Conservation (phyloP, 2,329 filamentous ascomycete species). For the Alternaria dauci region DNA sequence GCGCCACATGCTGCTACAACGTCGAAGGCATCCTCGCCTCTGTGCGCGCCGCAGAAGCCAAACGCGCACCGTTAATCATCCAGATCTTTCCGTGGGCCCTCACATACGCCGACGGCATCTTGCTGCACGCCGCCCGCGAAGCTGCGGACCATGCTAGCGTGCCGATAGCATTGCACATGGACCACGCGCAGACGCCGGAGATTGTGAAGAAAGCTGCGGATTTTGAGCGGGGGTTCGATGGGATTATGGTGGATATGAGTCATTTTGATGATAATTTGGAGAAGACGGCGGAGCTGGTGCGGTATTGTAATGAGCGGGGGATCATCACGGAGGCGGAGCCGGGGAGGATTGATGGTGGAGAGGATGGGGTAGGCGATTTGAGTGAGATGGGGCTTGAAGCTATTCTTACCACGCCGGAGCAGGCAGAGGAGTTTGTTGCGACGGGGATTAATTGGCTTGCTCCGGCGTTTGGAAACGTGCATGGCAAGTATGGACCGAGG, state of each 20-base stretch:
- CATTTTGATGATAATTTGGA: conserved; percentile 75
- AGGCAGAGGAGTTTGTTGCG: conserved; percentile 73
- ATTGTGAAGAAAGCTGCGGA: conserved; percentile 69
- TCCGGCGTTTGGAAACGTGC: conserved; percentile 79
- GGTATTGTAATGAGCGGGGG: conserved; percentile 69
- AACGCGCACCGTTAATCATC: conserved; percentile 73
- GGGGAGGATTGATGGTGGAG: conserved; percentile 74
- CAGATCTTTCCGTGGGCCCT: conserved; percentile 79
- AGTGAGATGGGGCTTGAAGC: conserved; percentile 64
- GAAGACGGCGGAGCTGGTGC: conserved; percentile 68
- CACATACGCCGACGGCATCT: conserved; percentile 65
- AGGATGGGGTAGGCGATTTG: conserved; percentile 77
- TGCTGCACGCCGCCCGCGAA: conserved; percentile 57
- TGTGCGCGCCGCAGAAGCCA: conserved; percentile 73
- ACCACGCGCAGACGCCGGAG: conserved; percentile 71
- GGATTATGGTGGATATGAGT: conserved; percentile 71
- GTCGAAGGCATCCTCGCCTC: conserved; percentile 75
- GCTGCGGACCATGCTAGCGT: conserved; percentile 56
- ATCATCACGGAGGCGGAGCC: conserved; percentile 77
- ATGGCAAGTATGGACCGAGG: conserved; percentile 74
- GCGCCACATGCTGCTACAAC: conserved; percentile 72
- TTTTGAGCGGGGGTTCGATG: conserved; percentile 42
- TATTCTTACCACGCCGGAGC: conserved; percentile 71
- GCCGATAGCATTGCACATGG: conserved; percentile 70
- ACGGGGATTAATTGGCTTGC: conserved; percentile 79